A percentile compares a stretch with the other conserved stretches of the same genome.
phyloP scores from a whole-genome alignment of 352 stramenopile species.

The Phytophthora nicotianae region DNA sequence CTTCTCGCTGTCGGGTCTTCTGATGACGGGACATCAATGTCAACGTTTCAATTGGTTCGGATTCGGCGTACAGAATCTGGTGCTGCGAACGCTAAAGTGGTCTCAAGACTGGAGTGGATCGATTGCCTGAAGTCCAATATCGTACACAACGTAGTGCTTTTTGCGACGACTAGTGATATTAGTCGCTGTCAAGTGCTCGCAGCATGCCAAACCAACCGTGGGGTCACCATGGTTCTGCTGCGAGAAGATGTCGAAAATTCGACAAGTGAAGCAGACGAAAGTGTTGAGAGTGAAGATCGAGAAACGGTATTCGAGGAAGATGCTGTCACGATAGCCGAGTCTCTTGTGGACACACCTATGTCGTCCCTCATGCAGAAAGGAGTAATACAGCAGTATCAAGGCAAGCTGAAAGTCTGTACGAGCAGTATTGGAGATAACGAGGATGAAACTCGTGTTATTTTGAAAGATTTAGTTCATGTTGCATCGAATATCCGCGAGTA shows the following conservation, averaged over 20 bases:
- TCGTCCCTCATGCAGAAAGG: conserved; percentile 12
- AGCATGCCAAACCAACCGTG: conserved; percentile 12
- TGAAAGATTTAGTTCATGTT: conserved; percentile 22
- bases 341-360: conserved; percentile 12
- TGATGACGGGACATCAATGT: background rate
- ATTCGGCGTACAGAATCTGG: conserved; percentile 8
- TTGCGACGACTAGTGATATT: background rate
- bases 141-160: conserved; percentile 7
- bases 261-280: conserved; percentile 5
- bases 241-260: background rate
- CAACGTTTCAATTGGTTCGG: conserved; percentile 13
- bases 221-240: conserved; percentile 15
- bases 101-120: conserved; percentile 4
- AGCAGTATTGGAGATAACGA: conserved; percentile 30
- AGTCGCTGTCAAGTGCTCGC: conserved; percentile 6
- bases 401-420: conserved; percentile 17
- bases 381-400: conserved; percentile 8
- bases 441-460: conserved; percentile 25
- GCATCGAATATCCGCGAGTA: conserved; percentile 16
- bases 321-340: conserved; percentile 20
- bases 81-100: background rate
- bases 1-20: conserved; percentile 12
- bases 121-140: background rate
- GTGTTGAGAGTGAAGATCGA: conserved; percentile 4
- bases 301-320: conserved; percentile 1